Conservation (phyloP, 345 rosid species). For the Physaria fendleri region DNA sequence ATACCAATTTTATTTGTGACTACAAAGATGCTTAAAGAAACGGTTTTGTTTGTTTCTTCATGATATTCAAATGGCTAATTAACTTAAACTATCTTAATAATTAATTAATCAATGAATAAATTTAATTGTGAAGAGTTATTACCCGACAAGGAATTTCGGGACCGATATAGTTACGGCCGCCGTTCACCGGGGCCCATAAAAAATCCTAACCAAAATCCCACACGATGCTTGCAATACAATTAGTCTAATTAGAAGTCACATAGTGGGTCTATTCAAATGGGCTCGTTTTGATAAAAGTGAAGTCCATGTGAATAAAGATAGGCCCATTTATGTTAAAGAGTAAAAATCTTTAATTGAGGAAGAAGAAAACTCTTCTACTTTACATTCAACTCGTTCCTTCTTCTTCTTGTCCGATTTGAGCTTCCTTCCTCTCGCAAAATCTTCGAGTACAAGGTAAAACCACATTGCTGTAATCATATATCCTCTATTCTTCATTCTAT, state of each 20-base stretch:
- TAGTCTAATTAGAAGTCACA: not conserved
- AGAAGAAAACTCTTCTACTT: conserved; percentile 14
- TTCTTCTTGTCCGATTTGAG: conserved; percentile 16
- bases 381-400: not conserved
- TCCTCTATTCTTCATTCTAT: not conserved
- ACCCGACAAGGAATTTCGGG: too few species aligned
- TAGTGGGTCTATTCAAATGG: not conserved
- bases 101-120: too few species aligned
- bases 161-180: too few species aligned
- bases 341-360: conserved; percentile 14
- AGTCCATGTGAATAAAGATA: not conserved
- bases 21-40: not conserved
- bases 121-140: too few species aligned
- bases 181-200: too few species aligned
- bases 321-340: not conserved
- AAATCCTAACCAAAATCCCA: too few species aligned
- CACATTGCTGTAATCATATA: not conserved
- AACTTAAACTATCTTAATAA: too few species aligned
- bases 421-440: conserved; percentile 3
- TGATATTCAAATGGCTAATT: not conserved
- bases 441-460: conserved; percentile 2
- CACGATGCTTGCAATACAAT: too few species aligned
- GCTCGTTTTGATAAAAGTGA: not conserved
- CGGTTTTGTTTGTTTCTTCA: not conserved
- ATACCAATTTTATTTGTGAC: conserved; percentile 37